Base-by-base conservation (phyloP, 2,329 filamentous ascomycete species). In the Stagonosporopsis cucurbitacearum region DNA sequence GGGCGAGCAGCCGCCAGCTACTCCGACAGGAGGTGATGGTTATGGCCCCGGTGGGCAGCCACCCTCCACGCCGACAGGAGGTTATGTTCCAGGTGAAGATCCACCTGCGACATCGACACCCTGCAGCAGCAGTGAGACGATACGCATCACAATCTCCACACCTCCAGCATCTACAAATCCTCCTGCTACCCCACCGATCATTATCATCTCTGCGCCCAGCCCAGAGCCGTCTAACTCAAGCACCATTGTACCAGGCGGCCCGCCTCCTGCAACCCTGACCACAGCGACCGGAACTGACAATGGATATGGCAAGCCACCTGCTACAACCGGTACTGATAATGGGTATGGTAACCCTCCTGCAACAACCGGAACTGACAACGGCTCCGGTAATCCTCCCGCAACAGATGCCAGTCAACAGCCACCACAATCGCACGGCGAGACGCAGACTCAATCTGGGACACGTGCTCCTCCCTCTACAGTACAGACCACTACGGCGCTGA, bases 91-190 rank as follows among this genome's bases (percentile, higher is more conserved):
- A 11, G 13, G n/a, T n/a, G 23, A 42, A 15, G n/a, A 42, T 23
- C 39, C 39, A 26, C 11, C 39, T 5, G 8, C 8, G 7, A 35
- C 45, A 13, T 46, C 52, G 2, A 41, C 46, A 2, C 19, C 26
- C 3, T 55, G 52, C 22, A 36, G 28, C 6, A 50, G 9, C 26
- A 30, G 33, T 2, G 15, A 39, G 13, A 55, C 52, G 0, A 13
- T 55, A 11, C 52, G 52, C 35, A 42, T 55, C 41, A 55, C 52
- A 9, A 40, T 55, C 36, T 55, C 51, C n/a, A 54, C 37, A 4
- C n/a, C 45, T 8, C 25, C 51, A 4, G 32, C 26, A 3, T 30
- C n/a, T 6, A 22, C 50, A 19, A 17, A 28, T n/a, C 12, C 28
- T 11, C 37, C 43, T 2, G 20, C 35, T 5, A 8, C 20, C 4